These are phyloP conservation scores for Microdochium paspali DNA, from an alignment of 2,329 filamentous ascomycete genomes.

Conservation along the genomic window DNA sequence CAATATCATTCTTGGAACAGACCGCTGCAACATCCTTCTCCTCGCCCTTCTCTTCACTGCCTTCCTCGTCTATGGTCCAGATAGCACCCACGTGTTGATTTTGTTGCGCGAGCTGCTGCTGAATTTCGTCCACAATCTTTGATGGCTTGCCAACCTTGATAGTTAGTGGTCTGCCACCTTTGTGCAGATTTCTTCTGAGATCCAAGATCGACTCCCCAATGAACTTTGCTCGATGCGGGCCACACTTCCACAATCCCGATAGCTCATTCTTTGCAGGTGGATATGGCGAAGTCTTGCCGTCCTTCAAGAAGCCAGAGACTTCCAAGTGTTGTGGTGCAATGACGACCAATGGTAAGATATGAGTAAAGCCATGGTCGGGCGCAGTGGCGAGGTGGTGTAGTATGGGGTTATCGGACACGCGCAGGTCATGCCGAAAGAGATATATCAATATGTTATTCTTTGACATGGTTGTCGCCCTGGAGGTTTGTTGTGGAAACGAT, in stretches of 20 bases:
- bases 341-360: conserved; percentile 63
- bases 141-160: conserved; percentile 53
- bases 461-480: conserved; percentile 12
- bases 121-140: conserved; percentile 49
- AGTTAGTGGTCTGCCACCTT: conserved; percentile 48
- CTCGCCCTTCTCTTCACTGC: conserved; percentile 59
- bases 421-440: conserved; percentile 62
- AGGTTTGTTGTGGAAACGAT: background rate
- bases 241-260: conserved; percentile 63
- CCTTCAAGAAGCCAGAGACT: conserved; percentile 60
- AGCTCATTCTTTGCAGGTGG: conserved; percentile 57
- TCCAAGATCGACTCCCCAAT: conserved; percentile 66
- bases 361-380: conserved; percentile 47
- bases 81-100: conserved; percentile 47
- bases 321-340: conserved; percentile 65
- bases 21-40: conserved; percentile 44
- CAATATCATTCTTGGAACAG: conserved; percentile 41
- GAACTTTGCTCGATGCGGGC: conserved; percentile 63
- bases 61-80: conserved; percentile 67
- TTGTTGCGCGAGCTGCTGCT: conserved; percentile 35
- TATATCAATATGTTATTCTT: conserved; percentile 53
- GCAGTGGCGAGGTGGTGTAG: conserved; percentile 46
- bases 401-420: conserved; percentile 66
- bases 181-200: conserved; percentile 52
- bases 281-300: conserved; percentile 50